A percentile compares a stretch with the other conserved stretches of the same genome.
Evolutionary conservation across 495 filamentous ascomycete species (phyloP).

Genomic region (Penicillium herquei): DNA sequence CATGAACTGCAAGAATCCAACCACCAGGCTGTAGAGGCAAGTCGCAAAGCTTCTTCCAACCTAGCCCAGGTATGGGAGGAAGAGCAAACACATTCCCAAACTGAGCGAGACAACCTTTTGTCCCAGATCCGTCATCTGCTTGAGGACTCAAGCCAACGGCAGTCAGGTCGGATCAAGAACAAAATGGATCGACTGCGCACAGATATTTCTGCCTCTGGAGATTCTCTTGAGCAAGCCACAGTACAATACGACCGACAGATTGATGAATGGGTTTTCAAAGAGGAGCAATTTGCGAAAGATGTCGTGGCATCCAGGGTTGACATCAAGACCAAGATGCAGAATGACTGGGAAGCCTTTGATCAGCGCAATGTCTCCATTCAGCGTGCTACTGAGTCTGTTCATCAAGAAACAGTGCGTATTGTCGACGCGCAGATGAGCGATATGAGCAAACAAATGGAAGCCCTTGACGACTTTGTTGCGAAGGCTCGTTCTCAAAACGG

Average conservation of each 20-base stretch:
- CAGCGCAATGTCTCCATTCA: slow-evolving; percentile 78
- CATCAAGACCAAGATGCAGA: slow-evolving; percentile 76
- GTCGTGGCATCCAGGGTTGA: slow-evolving; percentile 69
- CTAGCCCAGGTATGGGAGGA: slow-evolving; percentile 73
- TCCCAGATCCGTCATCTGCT: slow-evolving; percentile 73
- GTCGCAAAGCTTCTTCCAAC: slow-evolving; percentile 59
- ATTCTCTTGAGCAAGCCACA: slow-evolving; percentile 61
- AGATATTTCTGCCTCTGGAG: slow-evolving; percentile 59
- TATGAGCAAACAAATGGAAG: slow-evolving; percentile 81
- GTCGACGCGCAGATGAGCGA: slow-evolving; percentile 86
- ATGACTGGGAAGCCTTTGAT: slow-evolving; percentile 86
- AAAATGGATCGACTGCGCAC: slow-evolving; percentile 60
- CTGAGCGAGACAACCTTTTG: slow-evolving; percentile 71
- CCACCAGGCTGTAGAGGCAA: slow-evolving; percentile 61
- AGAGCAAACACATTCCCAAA: slow-evolving; percentile 69
- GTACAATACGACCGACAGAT: slow-evolving; percentile 67
- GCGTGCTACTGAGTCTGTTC: slow-evolving; percentile 77
- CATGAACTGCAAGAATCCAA: slow-evolving; percentile 67
- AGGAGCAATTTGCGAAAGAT: slow-evolving; percentile 65
- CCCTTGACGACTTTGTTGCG: slow-evolving; percentile 85
- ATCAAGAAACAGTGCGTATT: slow-evolving; percentile 86
- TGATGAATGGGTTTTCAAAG: slow-evolving; percentile 70
- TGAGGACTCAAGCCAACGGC: slow-evolving; percentile 67
- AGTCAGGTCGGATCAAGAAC: slow-evolving; percentile 66
- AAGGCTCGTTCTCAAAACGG: slow-evolving; percentile 81